Conservation (phyloP, 2,329 filamentous ascomycete species). For the Penicillium sp. region DNA sequence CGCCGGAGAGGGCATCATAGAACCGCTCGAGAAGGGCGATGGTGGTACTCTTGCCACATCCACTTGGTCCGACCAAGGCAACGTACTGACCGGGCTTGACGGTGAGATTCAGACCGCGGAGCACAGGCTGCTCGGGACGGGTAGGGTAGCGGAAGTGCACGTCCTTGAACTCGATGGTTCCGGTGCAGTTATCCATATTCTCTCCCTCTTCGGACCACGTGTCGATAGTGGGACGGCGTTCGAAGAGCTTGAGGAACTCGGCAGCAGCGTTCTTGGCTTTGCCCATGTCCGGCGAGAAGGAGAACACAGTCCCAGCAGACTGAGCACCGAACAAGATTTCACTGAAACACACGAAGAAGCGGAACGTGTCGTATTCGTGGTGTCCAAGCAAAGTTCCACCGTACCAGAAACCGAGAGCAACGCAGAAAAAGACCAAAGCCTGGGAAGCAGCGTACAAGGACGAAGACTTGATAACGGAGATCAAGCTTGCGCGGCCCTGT, state of each 20-base stretch:
- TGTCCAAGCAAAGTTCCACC: constrained; percentile 71
- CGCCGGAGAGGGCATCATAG: constrained; percentile 81
- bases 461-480: constrained; percentile 72
- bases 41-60: constrained; percentile 91
- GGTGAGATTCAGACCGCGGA: constrained; percentile 68
- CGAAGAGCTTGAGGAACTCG: constrained; percentile 77
- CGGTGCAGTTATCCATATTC: constrained; percentile 61
- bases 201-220: constrained; percentile 71
- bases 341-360: constrained; percentile 90
- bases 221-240: constrained; percentile 76
- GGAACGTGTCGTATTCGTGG: constrained; percentile 69
- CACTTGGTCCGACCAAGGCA: constrained; percentile 88
- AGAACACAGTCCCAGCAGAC: constrained; percentile 84
- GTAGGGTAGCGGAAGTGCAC: constrained; percentile 95
- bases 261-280: constrained; percentile 83
- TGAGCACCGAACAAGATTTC: constrained; percentile 88
- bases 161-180: constrained; percentile 80
- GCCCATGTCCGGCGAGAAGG: constrained; percentile 86
- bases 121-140: constrained; percentile 83
- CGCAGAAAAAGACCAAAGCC: constrained; percentile 75
- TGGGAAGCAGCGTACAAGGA: constrained; percentile 79
- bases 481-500: constrained; percentile 65
- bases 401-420: constrained; percentile 91
- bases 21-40: constrained; percentile 91
- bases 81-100: constrained; percentile 48